Evolutionary conservation across 2,329 filamentous ascomycete genomes (phyloP).

Genomic region (Mycosphaerella arachidis): DNA sequence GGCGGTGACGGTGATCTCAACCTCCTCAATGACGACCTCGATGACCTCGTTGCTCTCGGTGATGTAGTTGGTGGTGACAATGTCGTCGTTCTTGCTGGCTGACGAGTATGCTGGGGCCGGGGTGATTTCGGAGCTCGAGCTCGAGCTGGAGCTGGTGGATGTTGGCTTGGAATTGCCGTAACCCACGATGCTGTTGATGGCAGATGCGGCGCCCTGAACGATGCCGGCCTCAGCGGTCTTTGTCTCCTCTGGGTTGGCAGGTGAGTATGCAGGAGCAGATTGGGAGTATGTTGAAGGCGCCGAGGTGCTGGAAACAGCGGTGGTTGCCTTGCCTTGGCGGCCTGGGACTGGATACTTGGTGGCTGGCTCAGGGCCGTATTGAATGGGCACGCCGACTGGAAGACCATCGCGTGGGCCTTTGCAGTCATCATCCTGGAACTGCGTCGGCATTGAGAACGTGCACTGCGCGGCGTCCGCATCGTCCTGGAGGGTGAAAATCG

Average conservation of each 20-base stretch:
- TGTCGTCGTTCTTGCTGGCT: slow-evolving; percentile 17
- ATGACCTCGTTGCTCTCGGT: slow-evolving; percentile 42
- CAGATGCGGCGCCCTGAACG: slow-evolving; percentile 11
- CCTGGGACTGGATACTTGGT: slow-evolving; percentile 31
- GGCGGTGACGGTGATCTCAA: slow-evolving; percentile 35
- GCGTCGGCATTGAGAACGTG: slow-evolving; percentile 55
- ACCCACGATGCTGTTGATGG: neutral
- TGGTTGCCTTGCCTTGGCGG: slow-evolving; percentile 15
- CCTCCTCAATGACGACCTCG: slow-evolving; percentile 43
- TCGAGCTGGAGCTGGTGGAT: neutral
- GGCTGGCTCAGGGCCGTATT: slow-evolving; percentile 43
- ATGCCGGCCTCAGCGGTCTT: slow-evolving; percentile 25
- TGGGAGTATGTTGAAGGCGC: slow-evolving; percentile 11
- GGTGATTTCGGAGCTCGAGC: slow-evolving; percentile 8
- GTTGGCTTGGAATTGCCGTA: neutral
- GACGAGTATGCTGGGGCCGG: slow-evolving; percentile 25
- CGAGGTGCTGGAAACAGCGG: slow-evolving; percentile 14
- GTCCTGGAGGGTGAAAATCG: slow-evolving; percentile 66
- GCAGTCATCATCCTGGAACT: slow-evolving; percentile 57
- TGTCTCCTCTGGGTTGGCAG: slow-evolving; percentile 23
- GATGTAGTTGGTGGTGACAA: slow-evolving; percentile 40
- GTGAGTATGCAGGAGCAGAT: slow-evolving; percentile 22
- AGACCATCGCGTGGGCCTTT: slow-evolving; percentile 54
- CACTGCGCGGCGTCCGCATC: slow-evolving; percentile 55
- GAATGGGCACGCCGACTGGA: slow-evolving; percentile 60